These are phyloP conservation scores for Aegilops sharonensis DNA, from an alignment of 176 grass and related monocot species.

Conservation along the genomic window DNA sequence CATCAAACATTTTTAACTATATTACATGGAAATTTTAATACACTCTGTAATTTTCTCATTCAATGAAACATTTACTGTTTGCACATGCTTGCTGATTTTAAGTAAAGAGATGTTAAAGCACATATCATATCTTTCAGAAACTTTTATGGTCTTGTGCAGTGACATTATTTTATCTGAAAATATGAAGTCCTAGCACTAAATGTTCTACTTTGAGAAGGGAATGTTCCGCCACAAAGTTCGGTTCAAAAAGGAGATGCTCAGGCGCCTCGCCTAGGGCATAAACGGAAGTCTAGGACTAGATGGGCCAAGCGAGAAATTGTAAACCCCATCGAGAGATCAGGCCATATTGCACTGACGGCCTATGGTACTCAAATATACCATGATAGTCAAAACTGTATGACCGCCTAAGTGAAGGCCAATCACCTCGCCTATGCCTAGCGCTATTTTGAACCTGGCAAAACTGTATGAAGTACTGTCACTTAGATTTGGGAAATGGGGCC, in stretches of 20 bases:
- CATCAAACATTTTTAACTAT: neutral
- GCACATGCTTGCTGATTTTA: neutral
- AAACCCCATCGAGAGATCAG: no score
- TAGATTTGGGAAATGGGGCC: neutral
- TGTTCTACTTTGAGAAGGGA: slow-evolving; percentile 9
- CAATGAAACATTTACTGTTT: neutral
- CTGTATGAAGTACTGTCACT: neutral
- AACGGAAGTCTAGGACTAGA: no score
- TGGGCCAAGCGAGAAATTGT: no score
- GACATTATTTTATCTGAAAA: neutral
- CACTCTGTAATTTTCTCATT: neutral
- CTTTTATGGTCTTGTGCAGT: neutral
- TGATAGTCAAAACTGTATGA: no score
- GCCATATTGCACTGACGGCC: no score
- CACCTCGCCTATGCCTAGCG: no score
- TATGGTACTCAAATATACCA: no score
- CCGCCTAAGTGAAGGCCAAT: no score
- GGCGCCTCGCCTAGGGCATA: no score
- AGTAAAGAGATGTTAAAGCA: neutral
- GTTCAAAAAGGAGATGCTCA: no score
- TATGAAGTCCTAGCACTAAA: neutral
- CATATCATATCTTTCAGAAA: neutral
- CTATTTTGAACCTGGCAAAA: neutral
- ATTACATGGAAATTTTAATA: neutral
- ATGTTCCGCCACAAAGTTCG: neutral